phyloP scores from a whole-genome alignment of 2,329 filamentous ascomycete species.

The Meredithiella fracta region DNA sequence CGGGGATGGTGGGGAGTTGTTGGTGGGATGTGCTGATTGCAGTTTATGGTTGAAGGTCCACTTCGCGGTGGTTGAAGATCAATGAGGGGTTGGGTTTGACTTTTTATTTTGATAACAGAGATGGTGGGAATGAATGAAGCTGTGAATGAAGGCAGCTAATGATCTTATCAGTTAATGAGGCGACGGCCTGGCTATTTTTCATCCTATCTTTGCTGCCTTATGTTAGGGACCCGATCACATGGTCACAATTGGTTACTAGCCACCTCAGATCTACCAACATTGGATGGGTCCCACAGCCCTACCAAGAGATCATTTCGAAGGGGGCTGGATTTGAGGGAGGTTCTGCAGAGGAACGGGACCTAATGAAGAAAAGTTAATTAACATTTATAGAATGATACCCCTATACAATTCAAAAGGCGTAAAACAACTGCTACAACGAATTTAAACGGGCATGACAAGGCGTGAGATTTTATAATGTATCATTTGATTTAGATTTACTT shows the following conservation, averaged over 20 bases:
- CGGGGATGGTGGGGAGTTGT: constrained; percentile 39
- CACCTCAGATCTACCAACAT: not conserved
- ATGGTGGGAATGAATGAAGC: too few relatives aligned
- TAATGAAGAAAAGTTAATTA: not conserved
- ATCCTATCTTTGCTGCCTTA: not conserved
- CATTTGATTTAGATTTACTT: not conserved
- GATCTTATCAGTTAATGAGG: not conserved
- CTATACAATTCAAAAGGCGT: not conserved
- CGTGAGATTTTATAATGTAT: too few relatives aligned
- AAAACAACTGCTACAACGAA: not conserved
- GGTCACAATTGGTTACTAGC: not conserved
- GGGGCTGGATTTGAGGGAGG: not conserved
- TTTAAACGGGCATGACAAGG: not conserved
- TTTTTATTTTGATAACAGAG: too few relatives aligned
- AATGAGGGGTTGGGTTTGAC: not conserved
- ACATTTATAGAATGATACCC: not conserved
- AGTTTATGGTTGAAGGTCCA: constrained; percentile 50
- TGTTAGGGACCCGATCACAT: not conserved
- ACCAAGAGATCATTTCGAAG: not conserved
- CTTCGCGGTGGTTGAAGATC: constrained; percentile 37
- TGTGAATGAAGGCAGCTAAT: too few relatives aligned
- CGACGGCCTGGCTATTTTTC: not conserved
- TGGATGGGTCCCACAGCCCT: not conserved
- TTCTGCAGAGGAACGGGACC: too few relatives aligned
- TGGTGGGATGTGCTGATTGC: constrained; percentile 50